Base-by-base conservation (phyloP, 164 flowering plant species). In the Magnolia kwangsiensis region DNA sequence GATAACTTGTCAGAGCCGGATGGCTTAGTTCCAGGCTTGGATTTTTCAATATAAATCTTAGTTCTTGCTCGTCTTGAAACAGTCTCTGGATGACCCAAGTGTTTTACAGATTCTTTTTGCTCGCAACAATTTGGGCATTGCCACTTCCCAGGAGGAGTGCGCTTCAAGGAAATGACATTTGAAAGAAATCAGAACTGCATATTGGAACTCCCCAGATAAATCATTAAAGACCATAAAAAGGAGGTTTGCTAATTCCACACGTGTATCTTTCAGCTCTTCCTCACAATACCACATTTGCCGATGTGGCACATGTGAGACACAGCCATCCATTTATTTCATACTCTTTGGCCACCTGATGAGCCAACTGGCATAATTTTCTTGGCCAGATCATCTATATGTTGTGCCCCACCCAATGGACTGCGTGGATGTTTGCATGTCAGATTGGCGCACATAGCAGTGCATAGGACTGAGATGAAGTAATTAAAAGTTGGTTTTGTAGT, bases 71-170 rank as follows among this genome's bases (percentile, higher is more conserved):
- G 86, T 80, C 90, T 93, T 73, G 91, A 81, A 77, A 84, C 74
- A 27, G 87, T 73, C 61, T 88, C 92, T 31, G 81, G 75, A 74
- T 79, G 79, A 75, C 67, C 81, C n/a, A 74, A 76, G n/a, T 86
- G 79, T 77, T 86, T 89, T 5, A 69, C 58, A 66, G 87, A 79
- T 76, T 82, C 91, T 78, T 71, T 82, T 75, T 80, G 82, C 75
- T 82, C 83, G 74, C 78, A 80, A 85, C 99, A 95, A 59, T 66
- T 86, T 51, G 93, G 94, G 75, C 99, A 96, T 77, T 88, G 86
- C 98, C 98, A 95, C 87, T 88, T 92, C 16, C 96, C 98, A 58
- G 71, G 87, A 59, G 98, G 98, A 68, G 93, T 87, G 29, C 94
- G 90, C 97, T 95, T 81, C 83, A 86, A 75, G 50, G 21, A 70